These are phyloP conservation scores for Alnus glutinosa DNA, from an alignment of 306 rosid species.

Conservation along the genomic window DNA sequence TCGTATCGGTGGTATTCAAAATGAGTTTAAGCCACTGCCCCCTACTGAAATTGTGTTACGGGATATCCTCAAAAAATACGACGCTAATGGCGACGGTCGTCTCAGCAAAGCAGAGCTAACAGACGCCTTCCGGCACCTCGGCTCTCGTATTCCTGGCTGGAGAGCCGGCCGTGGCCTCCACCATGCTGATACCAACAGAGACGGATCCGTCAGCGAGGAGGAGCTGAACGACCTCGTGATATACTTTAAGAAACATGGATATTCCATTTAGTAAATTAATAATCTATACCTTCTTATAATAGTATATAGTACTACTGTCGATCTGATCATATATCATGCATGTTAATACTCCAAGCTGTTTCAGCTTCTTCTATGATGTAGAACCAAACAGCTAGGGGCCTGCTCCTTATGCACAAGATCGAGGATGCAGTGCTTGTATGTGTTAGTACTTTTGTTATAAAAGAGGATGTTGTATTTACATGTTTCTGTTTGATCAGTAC, in stretches of 20 bases:
- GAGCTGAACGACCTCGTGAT: not conserved
- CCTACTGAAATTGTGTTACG: not conserved
- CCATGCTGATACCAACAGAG: slow-evolving; percentile 22
- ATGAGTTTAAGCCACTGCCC: not conserved
- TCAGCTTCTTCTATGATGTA: not conserved
- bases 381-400: not conserved
- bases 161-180: not conserved
- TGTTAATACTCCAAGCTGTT: not conserved
- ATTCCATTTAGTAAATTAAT: not conserved
- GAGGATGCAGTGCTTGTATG: too few species aligned
- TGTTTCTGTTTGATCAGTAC: too few species aligned
- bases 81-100: slow-evolving; percentile 4
- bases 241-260: not conserved
- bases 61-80: slow-evolving; percentile 15
- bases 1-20: not conserved
- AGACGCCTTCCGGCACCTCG: slow-evolving; percentile 9
- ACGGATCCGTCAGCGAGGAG: not conserved
- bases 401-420: too few species aligned
- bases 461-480: too few species aligned
- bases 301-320: too few species aligned
- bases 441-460: too few species aligned
- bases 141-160: not conserved
- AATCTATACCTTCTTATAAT: too few species aligned
- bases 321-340: not conserved
- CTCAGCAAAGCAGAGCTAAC: slow-evolving; percentile 14